Evolutionary conservation across 2,329 filamentous ascomycete species (phyloP).

Genomic region (Hirsutella rhossiliensis): DNA sequence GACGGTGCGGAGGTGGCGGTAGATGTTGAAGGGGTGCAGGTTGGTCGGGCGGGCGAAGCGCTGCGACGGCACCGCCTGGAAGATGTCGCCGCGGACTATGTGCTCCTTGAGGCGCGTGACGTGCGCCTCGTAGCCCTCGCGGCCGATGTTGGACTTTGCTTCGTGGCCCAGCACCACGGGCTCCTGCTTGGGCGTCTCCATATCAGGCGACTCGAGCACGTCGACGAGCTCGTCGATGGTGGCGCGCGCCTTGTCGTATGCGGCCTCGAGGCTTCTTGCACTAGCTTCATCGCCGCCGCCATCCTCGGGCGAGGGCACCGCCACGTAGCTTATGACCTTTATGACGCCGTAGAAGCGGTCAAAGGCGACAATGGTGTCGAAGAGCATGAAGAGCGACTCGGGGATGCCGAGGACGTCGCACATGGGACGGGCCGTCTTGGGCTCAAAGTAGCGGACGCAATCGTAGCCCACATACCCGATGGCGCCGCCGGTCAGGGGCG

Average conservation of each 20-base stretch:
- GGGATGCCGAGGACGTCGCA: slow-evolving; percentile 82
- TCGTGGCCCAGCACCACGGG: slow-evolving; percentile 62
- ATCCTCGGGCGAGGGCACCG: slow-evolving; percentile 44
- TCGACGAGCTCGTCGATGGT: slow-evolving; percentile 57
- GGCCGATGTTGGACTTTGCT: slow-evolving; percentile 88
- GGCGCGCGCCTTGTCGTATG: slow-evolving; percentile 54
- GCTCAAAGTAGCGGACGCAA: slow-evolving; percentile 95
- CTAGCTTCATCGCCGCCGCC: not conserved
- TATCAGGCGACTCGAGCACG: slow-evolving; percentile 61
- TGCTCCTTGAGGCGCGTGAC: slow-evolving; percentile 80
- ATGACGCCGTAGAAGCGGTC: slow-evolving; percentile 90
- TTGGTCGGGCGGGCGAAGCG: slow-evolving; percentile 80
- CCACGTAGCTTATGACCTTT: slow-evolving; percentile 86
- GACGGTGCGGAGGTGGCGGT: slow-evolving; percentile 89
- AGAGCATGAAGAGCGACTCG: slow-evolving; percentile 94
- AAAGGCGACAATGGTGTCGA: slow-evolving; percentile 86
- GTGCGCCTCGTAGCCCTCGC: slow-evolving; percentile 78
- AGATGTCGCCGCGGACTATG: slow-evolving; percentile 86
- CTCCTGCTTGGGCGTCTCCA: slow-evolving; percentile 64
- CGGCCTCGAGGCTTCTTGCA: slow-evolving; percentile 34
- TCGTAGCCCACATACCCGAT: slow-evolving; percentile 97
- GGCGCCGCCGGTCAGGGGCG: slow-evolving; percentile 79
- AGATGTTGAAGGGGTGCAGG: slow-evolving; percentile 96
- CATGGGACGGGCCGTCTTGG: slow-evolving; percentile 81
- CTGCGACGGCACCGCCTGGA: slow-evolving; percentile 93